A percentile compares a stretch with the other conserved stretches of the same genome.
Conservation (phyloP, 148 eudicot genomes). For the Fagopyrum homotropicum region DNA sequence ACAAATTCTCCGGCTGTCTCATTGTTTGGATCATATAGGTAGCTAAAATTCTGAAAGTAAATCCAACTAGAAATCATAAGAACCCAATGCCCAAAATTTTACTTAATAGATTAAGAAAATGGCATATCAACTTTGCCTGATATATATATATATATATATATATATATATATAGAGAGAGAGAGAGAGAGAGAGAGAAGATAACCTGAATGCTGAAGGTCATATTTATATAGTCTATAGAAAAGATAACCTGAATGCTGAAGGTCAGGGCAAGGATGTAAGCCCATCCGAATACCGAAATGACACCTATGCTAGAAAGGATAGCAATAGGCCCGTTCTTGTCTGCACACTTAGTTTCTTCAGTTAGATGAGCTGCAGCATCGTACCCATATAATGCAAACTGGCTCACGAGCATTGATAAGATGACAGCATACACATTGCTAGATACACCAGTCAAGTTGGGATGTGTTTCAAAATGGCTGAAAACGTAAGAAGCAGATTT, state of each 20-base stretch:
- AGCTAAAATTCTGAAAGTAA: conserved; percentile 21
- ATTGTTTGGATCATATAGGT: conserved; percentile 42
- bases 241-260: conserved; percentile 50
- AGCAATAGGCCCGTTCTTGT: conserved; percentile 59
- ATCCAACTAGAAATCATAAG: no score
- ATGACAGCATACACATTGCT: conserved; percentile 40
- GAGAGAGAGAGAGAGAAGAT: no score
- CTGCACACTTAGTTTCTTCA: conserved; percentile 63
- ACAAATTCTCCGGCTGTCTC: conserved; percentile 65
- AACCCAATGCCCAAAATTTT: no score
- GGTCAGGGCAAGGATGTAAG: conserved; percentile 55
- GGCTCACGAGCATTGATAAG: conserved; percentile 51
- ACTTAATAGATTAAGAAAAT: no score
- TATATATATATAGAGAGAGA: no score
- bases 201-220: no score
- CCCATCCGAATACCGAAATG: conserved; percentile 59
- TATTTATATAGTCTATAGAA: no score
- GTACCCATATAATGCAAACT: conserved; percentile 60
- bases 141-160: no score
- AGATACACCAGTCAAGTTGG: conserved; percentile 39
- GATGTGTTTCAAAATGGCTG: conserved; percentile 38
- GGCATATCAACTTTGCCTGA: no score
- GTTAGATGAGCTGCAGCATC: conserved; percentile 71
- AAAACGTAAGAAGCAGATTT: conserved; percentile 56
- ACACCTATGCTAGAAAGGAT: conserved; percentile 56